A percentile compares a stretch with the other conserved stretches of the same genome.
Conservation (phyloP, 768 basidiomycete genomes). For the Macrocybe gigantea region DNA sequence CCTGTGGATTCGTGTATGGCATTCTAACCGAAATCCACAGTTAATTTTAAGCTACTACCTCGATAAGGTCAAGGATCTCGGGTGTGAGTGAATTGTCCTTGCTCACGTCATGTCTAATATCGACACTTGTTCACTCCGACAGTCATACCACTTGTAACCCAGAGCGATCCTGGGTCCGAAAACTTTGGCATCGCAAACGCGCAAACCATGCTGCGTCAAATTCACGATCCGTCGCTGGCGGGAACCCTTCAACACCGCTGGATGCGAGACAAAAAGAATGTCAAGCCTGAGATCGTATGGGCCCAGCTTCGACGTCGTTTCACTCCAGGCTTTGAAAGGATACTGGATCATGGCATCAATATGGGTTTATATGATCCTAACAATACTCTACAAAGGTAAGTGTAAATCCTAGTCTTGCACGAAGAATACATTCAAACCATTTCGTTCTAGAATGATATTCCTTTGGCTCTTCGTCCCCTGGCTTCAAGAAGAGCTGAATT, state of each 20-base stretch:
- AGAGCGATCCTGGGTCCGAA: slow-evolving; percentile 37
- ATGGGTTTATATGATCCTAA: slow-evolving; percentile 6
- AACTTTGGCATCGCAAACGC: slow-evolving; percentile 41
- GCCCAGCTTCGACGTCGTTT: slow-evolving; percentile 22
- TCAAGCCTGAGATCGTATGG: slow-evolving; percentile 40
- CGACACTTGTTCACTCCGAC: slow-evolving; percentile 1
- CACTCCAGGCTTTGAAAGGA: slow-evolving; percentile 24
- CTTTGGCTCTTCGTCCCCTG: slow-evolving; percentile 35
- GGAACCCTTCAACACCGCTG: slow-evolving; percentile 37
- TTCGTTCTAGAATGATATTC: slow-evolving; percentile 26
- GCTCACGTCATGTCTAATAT: slow-evolving; percentile 1
- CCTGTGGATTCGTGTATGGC: slow-evolving; percentile 36
- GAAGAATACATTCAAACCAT: too few relatives aligned
- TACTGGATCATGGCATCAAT: slow-evolving; percentile 22
- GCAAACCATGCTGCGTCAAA: slow-evolving; percentile 32
- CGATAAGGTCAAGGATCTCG: slow-evolving; percentile 11
- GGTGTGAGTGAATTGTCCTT: slow-evolving; percentile 6
- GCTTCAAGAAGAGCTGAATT: slow-evolving; percentile 32
- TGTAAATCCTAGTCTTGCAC: too few relatives aligned
- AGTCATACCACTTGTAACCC: slow-evolving; percentile 35
- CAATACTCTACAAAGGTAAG: too few relatives aligned
- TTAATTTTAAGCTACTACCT: slow-evolving; percentile 30
- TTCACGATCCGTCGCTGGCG: slow-evolving; percentile 28
- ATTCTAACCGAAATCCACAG: slow-evolving; percentile 31
- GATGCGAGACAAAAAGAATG: slow-evolving; percentile 28